A percentile compares a stretch with the other conserved stretches of the same genome.
Evolutionary conservation across 1,284 basidiomycete genomes (phyloP).

Genomic region (Cutaneotrichosporon sp.): DNA sequence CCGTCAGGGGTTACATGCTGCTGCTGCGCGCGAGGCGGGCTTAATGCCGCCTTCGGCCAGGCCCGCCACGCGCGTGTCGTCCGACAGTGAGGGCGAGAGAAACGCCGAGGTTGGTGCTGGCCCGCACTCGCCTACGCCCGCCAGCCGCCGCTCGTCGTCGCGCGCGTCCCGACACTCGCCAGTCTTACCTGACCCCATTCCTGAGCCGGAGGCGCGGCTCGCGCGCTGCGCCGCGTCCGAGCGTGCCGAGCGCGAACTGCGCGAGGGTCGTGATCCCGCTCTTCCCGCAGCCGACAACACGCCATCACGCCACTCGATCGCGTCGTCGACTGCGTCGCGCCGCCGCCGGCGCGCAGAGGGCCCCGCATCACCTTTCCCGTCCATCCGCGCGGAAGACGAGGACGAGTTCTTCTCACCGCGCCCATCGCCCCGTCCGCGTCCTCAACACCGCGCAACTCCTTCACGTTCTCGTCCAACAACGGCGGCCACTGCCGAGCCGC

Average conservation of each 20-base stretch:
- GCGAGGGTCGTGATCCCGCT: background rate
- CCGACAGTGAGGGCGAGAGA: conserved; percentile 2
- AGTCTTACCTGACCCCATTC: background rate
- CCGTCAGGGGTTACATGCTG: conserved; percentile 36
- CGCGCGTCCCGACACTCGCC: background rate
- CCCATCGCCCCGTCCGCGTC: background rate
- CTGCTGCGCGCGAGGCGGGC: conserved; percentile 19
- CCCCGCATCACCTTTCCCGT: conserved; percentile 64
- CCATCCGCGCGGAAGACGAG: conserved; percentile 70
- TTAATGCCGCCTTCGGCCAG: conserved; percentile 23
- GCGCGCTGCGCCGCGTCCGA: background rate
- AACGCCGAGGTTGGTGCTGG: too few species aligned
- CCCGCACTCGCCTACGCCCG: background rate
- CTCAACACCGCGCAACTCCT: background rate
- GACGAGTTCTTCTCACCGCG: conserved; percentile 67
- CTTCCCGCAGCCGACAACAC: background rate
- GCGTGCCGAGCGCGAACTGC: background rate
- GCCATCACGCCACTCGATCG: background rate
- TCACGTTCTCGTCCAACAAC: background rate
- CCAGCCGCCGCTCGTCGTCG: background rate
- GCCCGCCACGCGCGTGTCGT: conserved; percentile 6
- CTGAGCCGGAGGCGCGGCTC: background rate
- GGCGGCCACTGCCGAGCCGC: background rate
- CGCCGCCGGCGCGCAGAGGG: conserved; percentile 17
- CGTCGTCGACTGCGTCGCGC: background rate